These are phyloP conservation scores for Lachnellula willkommii DNA, from an alignment of 2,329 filamentous ascomycete species.

Conservation along the genomic window DNA sequence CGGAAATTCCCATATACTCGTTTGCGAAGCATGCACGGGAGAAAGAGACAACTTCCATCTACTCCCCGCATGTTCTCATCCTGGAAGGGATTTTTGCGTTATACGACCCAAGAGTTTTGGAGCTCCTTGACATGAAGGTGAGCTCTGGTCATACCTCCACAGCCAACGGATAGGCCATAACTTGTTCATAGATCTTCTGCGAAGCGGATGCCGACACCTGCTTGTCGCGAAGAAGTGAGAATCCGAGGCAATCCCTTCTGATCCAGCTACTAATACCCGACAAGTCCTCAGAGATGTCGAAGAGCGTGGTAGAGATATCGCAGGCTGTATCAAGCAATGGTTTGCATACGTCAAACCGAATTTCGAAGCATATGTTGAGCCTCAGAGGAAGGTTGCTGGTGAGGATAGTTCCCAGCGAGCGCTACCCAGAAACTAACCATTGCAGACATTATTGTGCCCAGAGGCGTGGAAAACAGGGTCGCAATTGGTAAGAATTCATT, in stretches of 20 bases:
- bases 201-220: constrained; percentile 95
- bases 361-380: constrained; percentile 88
- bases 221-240: constrained; percentile 75
- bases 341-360: constrained; percentile 95
- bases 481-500: constrained; percentile 61
- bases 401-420: constrained; percentile 23
- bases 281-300: constrained; percentile 73
- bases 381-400: constrained; percentile 82
- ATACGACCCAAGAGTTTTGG: constrained; percentile 78
- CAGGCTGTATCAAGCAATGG: constrained; percentile 98
- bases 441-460: constrained; percentile 83
- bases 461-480: constrained; percentile 90
- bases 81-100: constrained; percentile 94
- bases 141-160: background rate
- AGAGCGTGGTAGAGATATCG: constrained; percentile 83
- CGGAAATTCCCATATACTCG: constrained; percentile 91
- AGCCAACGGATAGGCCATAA: constrained; percentile 3
- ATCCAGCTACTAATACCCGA: background rate
- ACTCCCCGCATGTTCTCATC: constrained; percentile 93
- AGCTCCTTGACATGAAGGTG: constrained; percentile 86
- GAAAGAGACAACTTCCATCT: constrained; percentile 77
- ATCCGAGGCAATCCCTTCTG: background rate
- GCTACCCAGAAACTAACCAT: background rate
- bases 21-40: constrained; percentile 85
- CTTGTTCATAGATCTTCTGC: constrained; percentile 67